These are phyloP conservation scores for Sporodiniella umbellata DNA, from an alignment of 371 early-diverging fungal genomes.

Conservation along the genomic window DNA sequence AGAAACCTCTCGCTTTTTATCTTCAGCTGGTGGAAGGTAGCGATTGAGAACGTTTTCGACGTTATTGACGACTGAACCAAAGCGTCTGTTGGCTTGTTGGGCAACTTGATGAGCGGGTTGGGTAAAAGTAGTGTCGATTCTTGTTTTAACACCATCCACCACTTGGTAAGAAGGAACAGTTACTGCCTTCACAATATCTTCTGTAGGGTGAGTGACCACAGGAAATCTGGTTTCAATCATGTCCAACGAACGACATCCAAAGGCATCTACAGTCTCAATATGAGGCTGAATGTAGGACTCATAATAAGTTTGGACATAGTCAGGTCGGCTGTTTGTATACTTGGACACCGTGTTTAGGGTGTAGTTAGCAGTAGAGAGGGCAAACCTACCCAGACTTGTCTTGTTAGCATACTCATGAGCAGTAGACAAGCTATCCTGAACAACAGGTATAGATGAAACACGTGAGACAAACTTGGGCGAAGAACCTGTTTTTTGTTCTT, in stretches of 20 bases:
- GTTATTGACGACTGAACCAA: constrained; percentile 46
- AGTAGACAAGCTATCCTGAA: constrained; percentile 59
- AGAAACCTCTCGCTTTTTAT: constrained; percentile 13
- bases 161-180: constrained; percentile 23
- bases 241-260: constrained; percentile 70
- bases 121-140: constrained; percentile 41
- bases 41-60: constrained; percentile 48
- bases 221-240: constrained; percentile 65
- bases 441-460: constrained; percentile 61
- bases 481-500: too few species aligned
- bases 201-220: constrained; percentile 58
- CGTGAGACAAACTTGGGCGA: constrained; percentile 58
- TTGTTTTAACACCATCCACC: constrained; percentile 34
- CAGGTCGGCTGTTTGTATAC: constrained; percentile 33
- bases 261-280: constrained; percentile 56
- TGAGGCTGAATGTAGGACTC: constrained; percentile 55
- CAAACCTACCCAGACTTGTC: constrained; percentile 54
- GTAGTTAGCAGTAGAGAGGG: constrained; percentile 44
- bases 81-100: constrained; percentile 45
- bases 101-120: constrained; percentile 45
- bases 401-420: constrained; percentile 51
- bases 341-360: constrained; percentile 38
- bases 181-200: constrained; percentile 53
- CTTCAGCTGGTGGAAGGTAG: constrained; percentile 41
- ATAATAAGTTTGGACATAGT: constrained; percentile 51